phyloP scores from a whole-genome alignment of 805 yeast species.

The Yarrowia bubula region DNA sequence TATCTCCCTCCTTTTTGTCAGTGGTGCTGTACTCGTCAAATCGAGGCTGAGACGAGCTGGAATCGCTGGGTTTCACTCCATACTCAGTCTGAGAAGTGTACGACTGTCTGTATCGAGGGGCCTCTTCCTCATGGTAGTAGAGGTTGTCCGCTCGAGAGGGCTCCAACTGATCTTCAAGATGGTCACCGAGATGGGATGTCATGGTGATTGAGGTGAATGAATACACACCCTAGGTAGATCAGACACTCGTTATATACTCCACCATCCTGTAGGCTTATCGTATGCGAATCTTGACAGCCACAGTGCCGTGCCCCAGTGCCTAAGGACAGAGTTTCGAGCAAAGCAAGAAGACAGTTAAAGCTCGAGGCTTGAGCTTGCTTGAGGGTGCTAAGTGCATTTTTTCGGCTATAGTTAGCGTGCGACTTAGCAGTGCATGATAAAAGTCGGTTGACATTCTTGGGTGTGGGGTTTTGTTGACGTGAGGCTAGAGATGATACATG shows the following conservation, averaged over 20 bases:
- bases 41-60: background rate
- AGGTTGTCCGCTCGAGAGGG: background rate
- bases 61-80: background rate
- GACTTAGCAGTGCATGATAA: background rate
- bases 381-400: background rate
- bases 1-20: background rate
- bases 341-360: background rate
- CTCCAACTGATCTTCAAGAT: conserved; percentile 6
- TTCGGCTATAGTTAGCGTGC: background rate
- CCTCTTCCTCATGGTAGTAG: background rate
- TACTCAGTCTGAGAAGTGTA: conserved; percentile 1
- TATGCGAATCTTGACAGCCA: conserved; percentile 11
- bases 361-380: conserved; percentile 16
- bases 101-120: background rate
- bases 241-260: background rate
- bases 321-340: background rate
- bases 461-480: background rate
- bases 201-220: background rate
- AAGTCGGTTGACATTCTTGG: background rate
- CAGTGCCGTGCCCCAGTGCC: conserved; percentile 4
- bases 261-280: background rate
- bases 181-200: conserved; percentile 19
- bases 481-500: background rate
- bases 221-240: background rate
- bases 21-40: background rate